Percentiles rank a stretch among this genome's conserved stretches.
These are phyloP conservation scores for Wakefieldia striispora DNA, from an alignment of 768 basidiomycete species.

Conservation along the genomic window DNA sequence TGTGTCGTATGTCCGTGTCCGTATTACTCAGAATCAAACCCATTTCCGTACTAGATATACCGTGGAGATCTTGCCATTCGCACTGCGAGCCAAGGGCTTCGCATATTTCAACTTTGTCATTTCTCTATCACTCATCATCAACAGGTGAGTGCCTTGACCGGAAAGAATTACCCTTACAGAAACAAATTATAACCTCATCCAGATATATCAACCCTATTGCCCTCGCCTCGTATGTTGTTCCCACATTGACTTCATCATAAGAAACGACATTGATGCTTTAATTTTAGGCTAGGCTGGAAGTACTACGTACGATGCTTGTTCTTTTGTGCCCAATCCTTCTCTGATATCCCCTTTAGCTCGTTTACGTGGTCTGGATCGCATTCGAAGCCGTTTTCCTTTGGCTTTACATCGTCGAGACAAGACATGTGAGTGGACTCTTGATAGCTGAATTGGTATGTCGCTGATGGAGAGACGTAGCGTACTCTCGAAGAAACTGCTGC, in stretches of 20 bases:
- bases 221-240: slow-evolving; percentile 17
- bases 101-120: slow-evolving; percentile 37
- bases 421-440: slow-evolving; percentile 17
- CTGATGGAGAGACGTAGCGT: slow-evolving; percentile 18
- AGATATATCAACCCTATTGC: slow-evolving; percentile 35
- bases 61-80: slow-evolving; percentile 40
- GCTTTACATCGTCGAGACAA: slow-evolving; percentile 36
- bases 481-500: slow-evolving; percentile 13
- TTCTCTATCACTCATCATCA: slow-evolving; percentile 41
- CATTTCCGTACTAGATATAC: slow-evolving; percentile 26
- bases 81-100: slow-evolving; percentile 39
- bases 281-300: slow-evolving; percentile 39
- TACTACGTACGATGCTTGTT: slow-evolving; percentile 32
- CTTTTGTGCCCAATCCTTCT: too few relatives aligned
- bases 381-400: slow-evolving; percentile 39
- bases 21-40: background rate
- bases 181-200: slow-evolving; percentile 21
- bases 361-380: slow-evolving; percentile 38
- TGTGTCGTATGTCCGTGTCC: slow-evolving; percentile 20
- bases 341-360: slow-evolving; percentile 19
- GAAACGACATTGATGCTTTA: background rate
- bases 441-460: background rate
- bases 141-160: slow-evolving; percentile 27
- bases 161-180: slow-evolving; percentile 9
- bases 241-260: background rate